Base-by-base conservation (phyloP, 1,284 basidiomycete species). In the Sphagnurus paluster region DNA sequence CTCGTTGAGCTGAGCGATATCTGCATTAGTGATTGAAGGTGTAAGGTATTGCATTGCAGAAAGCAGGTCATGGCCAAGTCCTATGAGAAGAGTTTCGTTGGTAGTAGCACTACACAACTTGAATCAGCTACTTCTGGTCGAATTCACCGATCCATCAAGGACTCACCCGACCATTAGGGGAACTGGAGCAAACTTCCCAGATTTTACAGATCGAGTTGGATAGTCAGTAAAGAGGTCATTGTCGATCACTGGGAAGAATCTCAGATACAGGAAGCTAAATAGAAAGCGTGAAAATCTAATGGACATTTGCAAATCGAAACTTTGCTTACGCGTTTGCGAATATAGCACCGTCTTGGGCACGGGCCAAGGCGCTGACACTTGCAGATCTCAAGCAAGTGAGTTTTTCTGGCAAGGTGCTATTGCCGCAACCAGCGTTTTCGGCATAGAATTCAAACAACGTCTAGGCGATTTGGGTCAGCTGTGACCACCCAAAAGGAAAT, bases 91-190 rank as follows among this genome's bases (percentile, higher is more conserved):
- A 2, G 80, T 77, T 56, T 82, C 78, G 44, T 84, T 80, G 10
- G 78, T 75, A 1, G 77, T 80, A 0, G 79, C 63, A 3, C 80
- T 80, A 45, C 9, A 24, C 11, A 8, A 9, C 7, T 33, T 5
- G 13, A n/a, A n/a, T 24, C 9, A 23, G 21, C 9, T 4, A 4
- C 21, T 14, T n/a, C 35, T 23, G 14, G 14, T 23, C 6, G 25
- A 26, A 11, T 26, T 26, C 25, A 37, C 25, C 10, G 4, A 2
- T 41, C 30, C 30, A 33, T 20, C 13, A 14, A n/a, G n/a, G 20
- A 60, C 72, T 35, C 56, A 82, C 80, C 80, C 80, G 30, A 80
- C 73, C 26, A 84, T 75, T 1, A 82, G 55, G n/a, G 79, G 75
- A 3, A 83, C 74, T 19, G 68, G 62, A 1, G 66, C 60, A 49